Evolutionary conservation across 2,329 filamentous ascomycete genomes (phyloP).

Genomic region (Botrytis hyacinthi): DNA sequence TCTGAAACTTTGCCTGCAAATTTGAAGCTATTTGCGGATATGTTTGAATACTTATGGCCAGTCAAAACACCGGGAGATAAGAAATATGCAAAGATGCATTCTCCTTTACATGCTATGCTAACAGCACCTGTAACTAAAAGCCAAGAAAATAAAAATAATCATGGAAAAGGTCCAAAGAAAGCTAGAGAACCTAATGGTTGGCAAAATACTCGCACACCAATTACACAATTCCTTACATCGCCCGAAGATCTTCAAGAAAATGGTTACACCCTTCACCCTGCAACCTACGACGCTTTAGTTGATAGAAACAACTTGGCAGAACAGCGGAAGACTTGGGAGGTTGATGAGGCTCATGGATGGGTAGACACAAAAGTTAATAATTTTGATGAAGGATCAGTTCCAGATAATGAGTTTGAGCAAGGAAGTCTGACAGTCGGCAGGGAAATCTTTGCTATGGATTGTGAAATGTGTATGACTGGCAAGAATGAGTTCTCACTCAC

Average conservation of each 20-base stretch:
- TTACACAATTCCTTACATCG: constrained; percentile 74
- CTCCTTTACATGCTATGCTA: constrained; percentile 81
- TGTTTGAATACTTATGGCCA: constrained; percentile 89
- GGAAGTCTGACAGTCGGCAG: constrained; percentile 83
- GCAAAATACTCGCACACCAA: constrained; percentile 73
- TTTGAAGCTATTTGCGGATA: constrained; percentile 68
- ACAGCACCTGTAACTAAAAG: constrained; percentile 69
- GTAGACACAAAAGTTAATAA: constrained; percentile 70
- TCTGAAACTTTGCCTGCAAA: constrained; percentile 52
- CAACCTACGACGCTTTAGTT: constrained; percentile 58
- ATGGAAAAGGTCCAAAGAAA: constrained; percentile 57
- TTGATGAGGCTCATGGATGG: constrained; percentile 66
- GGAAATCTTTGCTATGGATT: constrained; percentile 79
- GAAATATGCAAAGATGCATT: constrained; percentile 76
- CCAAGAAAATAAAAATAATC: constrained; percentile 50
- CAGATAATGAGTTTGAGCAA: constrained; percentile 68
- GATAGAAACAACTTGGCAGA: constrained; percentile 54
- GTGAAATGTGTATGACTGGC: constrained; percentile 94
- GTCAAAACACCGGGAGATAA: constrained; percentile 85
- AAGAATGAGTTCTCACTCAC: constrained; percentile 79
- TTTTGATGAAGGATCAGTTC: constrained; percentile 64
- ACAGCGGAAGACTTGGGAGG: constrained; percentile 50
- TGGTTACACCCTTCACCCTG: constrained; percentile 81
- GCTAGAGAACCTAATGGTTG: constrained; percentile 63
- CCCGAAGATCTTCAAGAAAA: constrained; percentile 75